phyloP scores from a whole-genome alignment of 257 asterid species.

The Capsicum baccatum region DNA sequence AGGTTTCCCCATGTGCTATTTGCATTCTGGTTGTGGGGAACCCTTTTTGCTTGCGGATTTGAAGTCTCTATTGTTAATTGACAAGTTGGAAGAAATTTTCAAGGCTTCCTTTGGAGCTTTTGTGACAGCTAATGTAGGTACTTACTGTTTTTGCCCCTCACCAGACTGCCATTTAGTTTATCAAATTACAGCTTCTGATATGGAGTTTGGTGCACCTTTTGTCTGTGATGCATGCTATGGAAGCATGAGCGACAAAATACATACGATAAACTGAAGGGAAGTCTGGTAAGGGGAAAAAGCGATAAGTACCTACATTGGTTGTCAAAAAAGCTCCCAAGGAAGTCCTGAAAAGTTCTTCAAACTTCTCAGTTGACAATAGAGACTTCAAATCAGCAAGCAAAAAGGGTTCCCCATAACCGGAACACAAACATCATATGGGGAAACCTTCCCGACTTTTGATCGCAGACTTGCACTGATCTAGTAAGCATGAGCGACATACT shows the following conservation, averaged over 20 bases:
- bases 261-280: too few species aligned
- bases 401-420: too few species aligned
- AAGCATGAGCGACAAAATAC: too few species aligned
- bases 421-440: too few species aligned
- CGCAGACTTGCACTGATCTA: too few species aligned
- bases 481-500: too few species aligned
- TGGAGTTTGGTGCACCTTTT: constrained; percentile 39
- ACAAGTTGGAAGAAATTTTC: too few species aligned
- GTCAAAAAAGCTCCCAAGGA: constrained; percentile 74
- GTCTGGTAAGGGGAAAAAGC: constrained; percentile 48
- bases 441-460: too few species aligned
- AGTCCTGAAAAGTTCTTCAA: constrained; percentile 83
- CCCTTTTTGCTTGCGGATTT: neutral
- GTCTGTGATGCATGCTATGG: constrained; percentile 25
- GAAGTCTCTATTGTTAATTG: too few species aligned
- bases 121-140: constrained; percentile 34
- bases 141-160: constrained; percentile 84
- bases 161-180: constrained; percentile 92
- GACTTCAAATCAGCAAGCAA: too few species aligned
- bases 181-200: constrained; percentile 46
- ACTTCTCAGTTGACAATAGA: constrained; percentile 48
- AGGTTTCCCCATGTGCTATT: constrained; percentile 68
- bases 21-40: constrained; percentile 55
- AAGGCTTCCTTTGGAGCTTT: too few species aligned
- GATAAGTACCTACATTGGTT: constrained; percentile 62